These are phyloP conservation scores for Tulasnella sp. DNA, from an alignment of 768 basidiomycete genomes.

Conservation along the genomic window DNA sequence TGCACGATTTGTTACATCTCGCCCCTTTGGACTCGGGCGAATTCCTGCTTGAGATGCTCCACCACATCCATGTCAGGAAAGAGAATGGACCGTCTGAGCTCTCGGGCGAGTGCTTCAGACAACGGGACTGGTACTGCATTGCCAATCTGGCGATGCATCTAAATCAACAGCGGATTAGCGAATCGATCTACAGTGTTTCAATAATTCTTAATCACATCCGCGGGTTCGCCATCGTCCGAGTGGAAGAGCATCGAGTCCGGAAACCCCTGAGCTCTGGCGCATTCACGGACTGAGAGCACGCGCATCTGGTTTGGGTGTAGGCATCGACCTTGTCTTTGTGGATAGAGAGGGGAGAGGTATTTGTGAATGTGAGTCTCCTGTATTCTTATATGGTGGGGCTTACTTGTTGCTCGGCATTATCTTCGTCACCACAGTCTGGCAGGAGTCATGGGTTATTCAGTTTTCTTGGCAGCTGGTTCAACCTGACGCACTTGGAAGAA, in stretches of 20 bases:
- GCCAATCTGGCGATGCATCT: constrained; percentile 72
- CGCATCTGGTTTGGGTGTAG: constrained; percentile 62
- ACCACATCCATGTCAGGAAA: background rate
- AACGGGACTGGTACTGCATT: constrained; percentile 70
- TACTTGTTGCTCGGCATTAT: constrained; percentile 12
- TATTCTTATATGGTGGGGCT: background rate
- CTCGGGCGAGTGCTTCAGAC: constrained; percentile 46
- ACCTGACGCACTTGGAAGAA: background rate
- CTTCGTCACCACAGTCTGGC: constrained; percentile 12
- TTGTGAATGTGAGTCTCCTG: no score
- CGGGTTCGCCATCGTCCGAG: constrained; percentile 33
- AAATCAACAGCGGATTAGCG: constrained; percentile 2
- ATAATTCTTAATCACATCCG: constrained; percentile 49
- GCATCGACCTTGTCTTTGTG: constrained; percentile 34
- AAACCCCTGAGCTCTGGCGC: constrained; percentile 68
- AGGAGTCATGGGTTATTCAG: no score
- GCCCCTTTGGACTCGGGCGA: background rate
- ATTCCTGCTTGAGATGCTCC: background rate
- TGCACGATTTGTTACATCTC: no score
- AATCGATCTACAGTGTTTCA: background rate
- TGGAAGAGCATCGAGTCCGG: constrained; percentile 58
- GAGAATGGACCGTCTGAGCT: background rate
- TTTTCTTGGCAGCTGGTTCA: no score
- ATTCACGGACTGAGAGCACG: constrained; percentile 53
- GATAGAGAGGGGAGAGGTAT: constrained; percentile 14